Evolutionary conservation across 2,329 filamentous ascomycete species (phyloP).

Genomic region (Phoma herbarum): DNA sequence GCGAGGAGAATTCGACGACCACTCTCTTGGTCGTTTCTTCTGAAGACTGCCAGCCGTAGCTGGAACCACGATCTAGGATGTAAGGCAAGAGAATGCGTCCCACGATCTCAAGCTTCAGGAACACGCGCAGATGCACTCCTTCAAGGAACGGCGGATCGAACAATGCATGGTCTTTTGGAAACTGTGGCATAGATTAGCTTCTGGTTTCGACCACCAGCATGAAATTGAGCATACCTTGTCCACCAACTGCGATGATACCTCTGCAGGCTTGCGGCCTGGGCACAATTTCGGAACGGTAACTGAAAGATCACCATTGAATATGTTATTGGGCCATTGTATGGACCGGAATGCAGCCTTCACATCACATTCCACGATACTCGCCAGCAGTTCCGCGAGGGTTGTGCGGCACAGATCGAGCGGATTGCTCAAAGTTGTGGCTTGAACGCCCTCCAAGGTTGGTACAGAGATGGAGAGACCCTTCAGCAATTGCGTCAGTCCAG

Average conservation of each 20-base stretch:
- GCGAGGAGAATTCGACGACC: conserved; percentile 77
- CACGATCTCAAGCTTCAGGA: conserved; percentile 68
- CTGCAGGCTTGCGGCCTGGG: conserved; percentile 32
- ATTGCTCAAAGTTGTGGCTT: conserved; percentile 27
- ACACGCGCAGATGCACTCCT: conserved; percentile 74
- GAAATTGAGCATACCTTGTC: conserved; percentile 28
- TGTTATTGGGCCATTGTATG: conserved; percentile 43
- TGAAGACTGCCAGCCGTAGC: conserved; percentile 66
- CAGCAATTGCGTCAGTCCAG: conserved; percentile 7
- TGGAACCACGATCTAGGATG: conserved; percentile 63
- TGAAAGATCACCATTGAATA: conserved; percentile 41
- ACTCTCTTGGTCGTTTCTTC: conserved; percentile 63
- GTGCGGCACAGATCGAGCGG: conserved; percentile 41
- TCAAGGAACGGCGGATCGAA: conserved; percentile 68
- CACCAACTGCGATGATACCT: conserved; percentile 30
- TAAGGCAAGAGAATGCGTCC: conserved; percentile 68
- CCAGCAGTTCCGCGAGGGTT: conserved; percentile 35
- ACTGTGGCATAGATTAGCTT: conserved; percentile 55
- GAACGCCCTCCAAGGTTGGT: not conserved
- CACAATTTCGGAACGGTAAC: conserved; percentile 41
- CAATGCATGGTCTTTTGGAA: conserved; percentile 71
- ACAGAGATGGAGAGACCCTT: conserved; percentile 6
- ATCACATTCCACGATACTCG: conserved; percentile 25
- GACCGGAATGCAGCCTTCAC: conserved; percentile 32
- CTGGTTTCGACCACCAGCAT: too few species aligned